These are phyloP conservation scores for Penicillium occitanis DNA, from an alignment of 2,329 filamentous ascomycete genomes.

Conservation along the genomic window DNA sequence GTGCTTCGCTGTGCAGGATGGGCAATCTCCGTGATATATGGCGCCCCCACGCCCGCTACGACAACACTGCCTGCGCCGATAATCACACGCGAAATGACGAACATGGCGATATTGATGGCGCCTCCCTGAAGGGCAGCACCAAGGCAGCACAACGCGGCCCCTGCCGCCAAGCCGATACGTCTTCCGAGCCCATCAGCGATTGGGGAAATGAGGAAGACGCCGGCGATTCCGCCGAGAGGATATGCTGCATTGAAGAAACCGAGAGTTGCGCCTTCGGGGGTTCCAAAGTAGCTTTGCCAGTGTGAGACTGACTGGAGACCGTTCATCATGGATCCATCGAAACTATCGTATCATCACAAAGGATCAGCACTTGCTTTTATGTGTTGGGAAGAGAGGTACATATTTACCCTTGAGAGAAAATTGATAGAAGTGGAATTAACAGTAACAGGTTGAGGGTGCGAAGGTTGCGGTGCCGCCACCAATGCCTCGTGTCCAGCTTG, in stretches of 20 bases:
- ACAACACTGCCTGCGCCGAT: conserved; percentile 1
- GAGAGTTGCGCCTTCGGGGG: conserved; percentile 40
- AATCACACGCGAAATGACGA: conserved; percentile 3
- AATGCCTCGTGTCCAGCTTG: not conserved
- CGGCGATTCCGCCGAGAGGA: conserved; percentile 47
- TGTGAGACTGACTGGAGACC: conserved; percentile 43
- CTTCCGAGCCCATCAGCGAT: conserved; percentile 7
- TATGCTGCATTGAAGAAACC: conserved; percentile 50
- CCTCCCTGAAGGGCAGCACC: conserved; percentile 6
- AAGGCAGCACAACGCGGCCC: not conserved
- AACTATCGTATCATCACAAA: conserved; percentile 2
- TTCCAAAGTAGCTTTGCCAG: conserved; percentile 41
- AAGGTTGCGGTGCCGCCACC: conserved; percentile 7
- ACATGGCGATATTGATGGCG: conserved; percentile 11
- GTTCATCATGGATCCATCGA: conserved; percentile 36
- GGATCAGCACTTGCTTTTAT: not conserved
- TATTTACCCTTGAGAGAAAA: conserved; percentile 4
- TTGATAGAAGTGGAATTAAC: conserved; percentile 2
- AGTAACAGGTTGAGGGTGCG: conserved; percentile 6
- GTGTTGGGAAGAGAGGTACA: not conserved
- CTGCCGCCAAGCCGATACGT: not conserved
- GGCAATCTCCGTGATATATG: conserved; percentile 3
- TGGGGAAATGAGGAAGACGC: conserved; percentile 18
- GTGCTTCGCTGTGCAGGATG: not conserved
- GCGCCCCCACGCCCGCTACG: not conserved